Conservation (phyloP, 2,329 filamentous ascomycete genomes). For the Fusarium gaditjirri region DNA sequence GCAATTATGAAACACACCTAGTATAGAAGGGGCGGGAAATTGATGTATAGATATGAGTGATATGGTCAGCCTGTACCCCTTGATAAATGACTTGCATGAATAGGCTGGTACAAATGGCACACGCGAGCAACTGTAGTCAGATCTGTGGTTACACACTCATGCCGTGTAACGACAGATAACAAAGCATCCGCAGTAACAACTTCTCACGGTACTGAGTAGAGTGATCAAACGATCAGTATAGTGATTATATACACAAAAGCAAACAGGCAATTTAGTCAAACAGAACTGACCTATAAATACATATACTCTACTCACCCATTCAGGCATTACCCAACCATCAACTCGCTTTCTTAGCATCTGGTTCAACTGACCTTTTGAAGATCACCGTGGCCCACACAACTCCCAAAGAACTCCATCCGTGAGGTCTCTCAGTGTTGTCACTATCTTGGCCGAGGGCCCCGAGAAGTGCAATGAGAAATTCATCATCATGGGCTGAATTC, state of each 20-base stretch:
- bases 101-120: neutral
- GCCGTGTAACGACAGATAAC: conserved; percentile 3
- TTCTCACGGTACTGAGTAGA: conserved; percentile 5
- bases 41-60: neutral
- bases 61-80: neutral
- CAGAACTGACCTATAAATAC: neutral
- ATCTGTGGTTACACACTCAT: conserved; percentile 1
- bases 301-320: neutral
- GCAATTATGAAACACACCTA: neutral
- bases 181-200: conserved; percentile 5
- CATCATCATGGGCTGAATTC: neutral
- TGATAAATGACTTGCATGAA: neutral
- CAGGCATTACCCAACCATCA: neutral
- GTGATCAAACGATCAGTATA: neutral
- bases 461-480: neutral
- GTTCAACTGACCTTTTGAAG: neutral
- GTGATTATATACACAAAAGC: neutral
- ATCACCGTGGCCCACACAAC: neutral
- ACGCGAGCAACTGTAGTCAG: neutral
- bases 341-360: neutral
- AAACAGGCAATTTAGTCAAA: neutral
- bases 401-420: neutral
- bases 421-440: neutral
- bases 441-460: neutral
- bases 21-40: neutral